Conservation (phyloP, 768 basidiomycete species). For the Chalciporus pseudorubinellus region DNA sequence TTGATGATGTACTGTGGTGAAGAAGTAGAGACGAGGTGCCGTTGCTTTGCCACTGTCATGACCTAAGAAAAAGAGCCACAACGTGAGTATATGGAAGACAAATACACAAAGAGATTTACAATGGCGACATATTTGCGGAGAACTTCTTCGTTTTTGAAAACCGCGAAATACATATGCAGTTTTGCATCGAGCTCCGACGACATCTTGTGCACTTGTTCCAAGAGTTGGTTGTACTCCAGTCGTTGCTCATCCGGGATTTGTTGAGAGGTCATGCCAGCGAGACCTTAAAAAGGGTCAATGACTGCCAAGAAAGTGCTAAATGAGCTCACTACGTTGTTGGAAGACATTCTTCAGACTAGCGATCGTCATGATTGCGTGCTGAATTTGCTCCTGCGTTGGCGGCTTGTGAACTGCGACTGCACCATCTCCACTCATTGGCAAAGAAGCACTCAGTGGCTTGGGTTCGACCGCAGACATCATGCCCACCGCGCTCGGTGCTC, state of each 20-base stretch:
- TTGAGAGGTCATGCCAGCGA: slow-evolving; percentile 32
- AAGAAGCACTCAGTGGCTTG: slow-evolving; percentile 16
- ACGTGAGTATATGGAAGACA: slow-evolving; percentile 6
- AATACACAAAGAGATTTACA: slow-evolving; percentile 39
- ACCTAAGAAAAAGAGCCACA: slow-evolving; percentile 33
- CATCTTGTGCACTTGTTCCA: slow-evolving; percentile 49
- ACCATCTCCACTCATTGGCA: slow-evolving; percentile 3
- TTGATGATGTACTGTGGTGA: slow-evolving; percentile 34
- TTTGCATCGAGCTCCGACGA: slow-evolving; percentile 49
- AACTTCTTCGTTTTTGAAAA: slow-evolving; percentile 46
- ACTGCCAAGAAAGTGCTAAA: slow-evolving; percentile 7
- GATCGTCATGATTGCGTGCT: slow-evolving; percentile 30
- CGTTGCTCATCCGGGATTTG: slow-evolving; percentile 54
- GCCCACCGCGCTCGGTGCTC: slow-evolving; percentile 11
- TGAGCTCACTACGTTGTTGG: slow-evolving; percentile 29
- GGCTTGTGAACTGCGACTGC: slow-evolving; percentile 1
- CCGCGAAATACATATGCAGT: slow-evolving; percentile 44
- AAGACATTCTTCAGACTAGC: slow-evolving; percentile 35
- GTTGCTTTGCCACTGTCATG: slow-evolving; percentile 40
- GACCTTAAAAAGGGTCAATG: slow-evolving; percentile 29
- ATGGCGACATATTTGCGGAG: slow-evolving; percentile 53
- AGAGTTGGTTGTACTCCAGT: slow-evolving; percentile 46
- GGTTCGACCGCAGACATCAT: slow-evolving; percentile 14
- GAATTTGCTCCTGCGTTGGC: slow-evolving; percentile 35
- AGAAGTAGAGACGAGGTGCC: slow-evolving; percentile 19